phyloP scores from a whole-genome alignment of 768 basidiomycete genomes.

The Paxillus rubicundulus region DNA sequence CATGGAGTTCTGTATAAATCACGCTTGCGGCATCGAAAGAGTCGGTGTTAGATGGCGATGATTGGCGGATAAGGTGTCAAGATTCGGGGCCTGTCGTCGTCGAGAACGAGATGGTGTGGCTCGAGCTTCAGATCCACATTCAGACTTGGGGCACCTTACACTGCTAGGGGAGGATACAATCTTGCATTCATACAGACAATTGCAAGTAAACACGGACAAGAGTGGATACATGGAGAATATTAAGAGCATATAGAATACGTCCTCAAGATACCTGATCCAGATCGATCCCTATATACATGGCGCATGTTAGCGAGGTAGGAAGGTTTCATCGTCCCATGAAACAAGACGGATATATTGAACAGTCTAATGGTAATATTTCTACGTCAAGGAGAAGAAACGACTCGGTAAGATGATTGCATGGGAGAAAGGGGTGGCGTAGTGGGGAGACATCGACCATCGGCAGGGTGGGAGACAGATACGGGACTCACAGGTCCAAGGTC shows the following conservation, averaged over 20 bases:
- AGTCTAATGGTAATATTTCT: slow-evolving; percentile 24
- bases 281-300: slow-evolving; percentile 26
- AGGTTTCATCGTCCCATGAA: neutral
- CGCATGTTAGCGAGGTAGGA: slow-evolving; percentile 25
- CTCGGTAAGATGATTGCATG: slow-evolving; percentile 10
- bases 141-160: too few relatives aligned
- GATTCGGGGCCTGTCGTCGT: too few relatives aligned
- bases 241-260: slow-evolving; percentile 35
- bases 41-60: neutral
- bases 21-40: neutral
- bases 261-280: slow-evolving; percentile 31
- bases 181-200: slow-evolving; percentile 20
- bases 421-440: neutral
- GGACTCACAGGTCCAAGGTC: neutral
- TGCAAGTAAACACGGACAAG: slow-evolving; percentile 2
- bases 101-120: too few relatives aligned
- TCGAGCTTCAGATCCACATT: neutral
- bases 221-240: slow-evolving; percentile 29
- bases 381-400: slow-evolving; percentile 9
- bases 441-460: too few relatives aligned
- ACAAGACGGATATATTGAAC: slow-evolving; percentile 8
- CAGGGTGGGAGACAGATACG: slow-evolving; percentile 7
- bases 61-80: neutral
- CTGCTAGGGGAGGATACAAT: slow-evolving; percentile 15
- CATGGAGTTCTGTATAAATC: slow-evolving; percentile 4